Base-by-base conservation (phyloP, 208 protist species). In the Porcisia hertigi region DNA sequence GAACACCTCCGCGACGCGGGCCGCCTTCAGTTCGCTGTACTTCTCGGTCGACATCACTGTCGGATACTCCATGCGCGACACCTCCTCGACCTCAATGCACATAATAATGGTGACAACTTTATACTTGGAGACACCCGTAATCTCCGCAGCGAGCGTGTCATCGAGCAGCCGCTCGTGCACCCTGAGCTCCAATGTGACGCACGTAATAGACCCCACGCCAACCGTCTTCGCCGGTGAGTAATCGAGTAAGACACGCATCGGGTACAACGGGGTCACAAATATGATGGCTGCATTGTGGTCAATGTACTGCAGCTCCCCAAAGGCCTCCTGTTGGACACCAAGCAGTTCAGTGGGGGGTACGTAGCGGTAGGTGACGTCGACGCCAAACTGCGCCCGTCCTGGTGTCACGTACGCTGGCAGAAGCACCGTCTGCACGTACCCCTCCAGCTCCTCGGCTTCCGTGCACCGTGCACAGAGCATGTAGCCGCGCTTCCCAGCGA, bases 171-270 rank as follows among this genome's bases (percentile, higher is more conserved):
- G 85, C 77, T 97, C 89, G 69, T 93, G 77, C 30, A 97, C 85
- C 71, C 87, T 81, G 16, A 97, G 75, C 73, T 97, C 89, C 14
- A 97, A 80, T 47, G 93, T 97, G 91, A 97, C 93, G 76, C 91
- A 96, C 0, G 93, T 92, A 71, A 97, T 95, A 69, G 90, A 95
- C 45, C 93, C 93, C 36, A 96, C 91, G 34, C 89, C 93, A 43
- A 96, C 93, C 14, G 91, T 95, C 82, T 96, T 92, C 30, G 90
- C 90, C 25, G 93, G 91, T 14, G 91, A 96, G 74, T 93, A 96
- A 81, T 97, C 93, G 1, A 90, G 93, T 36, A 90, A 76, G 16
- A 94, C 85, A 47, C 85, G 84, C 87, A 97, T 93, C 14, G 93
- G 90, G 80, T 96, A 91, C 79, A 96, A 84, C 23, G 93, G 91